Percentiles rank a stretch among this genome's conserved stretches.
Conservation (phyloP, 306 rosid species). For the Cucurbita maxima region DNA sequence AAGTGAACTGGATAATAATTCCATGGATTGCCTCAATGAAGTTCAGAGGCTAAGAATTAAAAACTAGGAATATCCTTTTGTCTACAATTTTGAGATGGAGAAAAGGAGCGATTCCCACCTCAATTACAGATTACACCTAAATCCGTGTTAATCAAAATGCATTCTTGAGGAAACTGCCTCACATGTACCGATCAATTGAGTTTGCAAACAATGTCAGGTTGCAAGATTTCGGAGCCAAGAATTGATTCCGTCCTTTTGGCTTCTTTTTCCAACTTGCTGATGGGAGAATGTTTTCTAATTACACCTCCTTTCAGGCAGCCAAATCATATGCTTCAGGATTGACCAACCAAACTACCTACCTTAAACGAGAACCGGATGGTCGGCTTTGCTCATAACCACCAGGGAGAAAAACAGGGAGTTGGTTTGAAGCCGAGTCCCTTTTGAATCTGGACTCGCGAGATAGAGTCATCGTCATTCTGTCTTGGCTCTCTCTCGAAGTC, state of each 20-base stretch:
- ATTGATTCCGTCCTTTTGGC: slow-evolving; percentile 1
- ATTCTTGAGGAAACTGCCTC: slow-evolving; percentile 12
- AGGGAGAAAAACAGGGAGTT: slow-evolving; percentile 87
- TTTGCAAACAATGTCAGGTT: slow-evolving; percentile 2
- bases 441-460: slow-evolving; percentile 58
- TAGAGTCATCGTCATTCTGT: slow-evolving; percentile 32
- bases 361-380: slow-evolving; percentile 37
- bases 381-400: slow-evolving; percentile 47
- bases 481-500: slow-evolving; percentile 37
- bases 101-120: slow-evolving; percentile 5
- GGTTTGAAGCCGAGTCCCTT: slow-evolving; percentile 73
- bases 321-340: neutral
- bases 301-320: slow-evolving; percentile 6
- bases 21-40: neutral
- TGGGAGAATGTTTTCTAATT: neutral
- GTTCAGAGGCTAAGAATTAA: neutral
- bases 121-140: slow-evolving; percentile 25
- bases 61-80: slow-evolving; percentile 1
- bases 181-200: neutral
- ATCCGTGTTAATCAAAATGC: slow-evolving; percentile 14
- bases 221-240: slow-evolving; percentile 7
- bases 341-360: slow-evolving; percentile 12
- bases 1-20: neutral
- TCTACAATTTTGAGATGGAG: slow-evolving; percentile 11
- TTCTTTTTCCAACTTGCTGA: neutral